Percentiles rank a stretch among this genome's conserved stretches.
These are phyloP conservation scores for Colletotrichum shisoi DNA, from an alignment of 2,329 filamentous ascomycete species.

Conservation along the genomic window DNA sequence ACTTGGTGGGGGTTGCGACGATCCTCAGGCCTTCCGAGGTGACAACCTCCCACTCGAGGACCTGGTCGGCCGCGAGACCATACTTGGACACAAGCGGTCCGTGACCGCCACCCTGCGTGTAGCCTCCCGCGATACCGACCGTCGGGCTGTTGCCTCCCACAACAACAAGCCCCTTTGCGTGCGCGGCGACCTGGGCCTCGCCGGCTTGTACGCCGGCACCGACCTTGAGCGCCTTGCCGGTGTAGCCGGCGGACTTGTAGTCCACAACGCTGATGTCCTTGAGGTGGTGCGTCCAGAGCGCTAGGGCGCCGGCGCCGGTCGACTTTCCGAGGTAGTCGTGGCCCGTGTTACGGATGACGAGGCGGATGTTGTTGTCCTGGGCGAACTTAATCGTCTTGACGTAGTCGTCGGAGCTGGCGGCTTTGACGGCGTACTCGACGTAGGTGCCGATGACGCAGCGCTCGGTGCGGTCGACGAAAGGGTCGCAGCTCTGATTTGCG, in stretches of 20 bases:
- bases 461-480: conserved; percentile 43
- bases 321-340: conserved; percentile 51
- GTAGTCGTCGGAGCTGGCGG: conserved; percentile 31
- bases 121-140: conserved; percentile 64
- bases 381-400: conserved; percentile 47
- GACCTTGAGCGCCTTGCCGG: conserved; percentile 57
- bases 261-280: conserved; percentile 48
- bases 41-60: conserved; percentile 59
- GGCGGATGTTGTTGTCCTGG: conserved; percentile 52
- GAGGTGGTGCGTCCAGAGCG: conserved; percentile 54
- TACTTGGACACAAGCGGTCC: conserved; percentile 54
- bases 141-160: conserved; percentile 59
- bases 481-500: conserved; percentile 53
- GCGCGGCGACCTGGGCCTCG: conserved; percentile 53
- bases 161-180: conserved; percentile 51
- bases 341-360: conserved; percentile 50
- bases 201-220: conserved; percentile 58
- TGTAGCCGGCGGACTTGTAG: conserved; percentile 50
- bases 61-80: conserved; percentile 63
- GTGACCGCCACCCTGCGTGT: conserved; percentile 64
- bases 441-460: conserved; percentile 34
- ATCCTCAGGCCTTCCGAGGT: conserved; percentile 54
- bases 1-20: conserved; percentile 52
- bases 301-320: conserved; percentile 49
- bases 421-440: conserved; percentile 37